Base-by-base conservation (phyloP, 345 rosid species). In the Streptanthus diversifolius region DNA sequence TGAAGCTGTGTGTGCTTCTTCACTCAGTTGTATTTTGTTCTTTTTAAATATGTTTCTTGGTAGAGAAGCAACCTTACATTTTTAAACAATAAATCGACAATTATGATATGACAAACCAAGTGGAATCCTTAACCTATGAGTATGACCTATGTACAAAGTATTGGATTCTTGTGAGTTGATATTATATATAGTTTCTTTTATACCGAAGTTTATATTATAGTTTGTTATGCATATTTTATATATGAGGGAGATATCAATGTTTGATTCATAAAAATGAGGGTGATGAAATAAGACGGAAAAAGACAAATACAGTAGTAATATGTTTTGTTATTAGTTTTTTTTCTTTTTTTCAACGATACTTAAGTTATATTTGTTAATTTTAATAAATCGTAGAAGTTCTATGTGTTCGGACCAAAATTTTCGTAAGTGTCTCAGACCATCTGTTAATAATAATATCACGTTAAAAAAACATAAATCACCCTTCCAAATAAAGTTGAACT, bases 1-100 rank as follows among this genome's bases (percentile, higher is more conserved):
- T 48, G 92, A 84, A 83, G 89, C 85, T 48, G 89, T 33, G 58
- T 48, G 33, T 58, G 60, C 40, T 49, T 36, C 37, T 41, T 61
- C 55, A 49, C 32, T 68, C 22, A 9, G 14, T 32, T 54, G 71
- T 65, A 65, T 40, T 64, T 72, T 73, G 45, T 54, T 58, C 51
- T 65, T 63, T 71, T 63, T 30, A 17, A 44, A 64, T 55, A 39
- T 74, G 73, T 74, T 74, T 49, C 78, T 67, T 74, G 68, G 55
- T 3, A 59, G 32, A 67, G 62, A 59, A 21, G 68, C 78, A 74
- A 59, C 37, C 68, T 74, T 58, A 7, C 62, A 49, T 58, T 59
- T 66, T 59, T 39, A 47, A 54, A 69, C 62, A 17, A 8, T 32
- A 69, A 61, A 52, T 69, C 69, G 70, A 68, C 57, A 60, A 61